Evolutionary conservation across 768 basidiomycete genomes (phyloP), one percentile per base, ranked within the genome.

Genomic region (Neoboletus magnificus): DNA sequence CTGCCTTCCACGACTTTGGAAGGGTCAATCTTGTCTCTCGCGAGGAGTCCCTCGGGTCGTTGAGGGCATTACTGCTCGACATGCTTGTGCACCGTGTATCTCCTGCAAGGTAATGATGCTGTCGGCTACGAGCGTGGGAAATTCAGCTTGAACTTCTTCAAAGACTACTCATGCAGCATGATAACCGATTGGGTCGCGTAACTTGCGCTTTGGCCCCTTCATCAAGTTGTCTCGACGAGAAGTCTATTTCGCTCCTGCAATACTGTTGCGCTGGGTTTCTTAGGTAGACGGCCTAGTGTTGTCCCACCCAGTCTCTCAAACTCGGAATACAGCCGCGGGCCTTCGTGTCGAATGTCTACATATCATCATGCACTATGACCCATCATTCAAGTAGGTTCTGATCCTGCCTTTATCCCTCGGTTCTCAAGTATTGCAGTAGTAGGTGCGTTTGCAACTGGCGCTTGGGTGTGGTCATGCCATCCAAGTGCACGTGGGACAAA

Each of bases 1-100:
- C 86, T 57, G 72, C 71, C 48, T 75, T 75, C 89, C 90, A 92
- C 16, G 79, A 78, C 54, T 77, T 79, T 0, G 90, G 90, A n/a
- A 85, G 71, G 1, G 76, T 72, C 59, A 85, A 71, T 37, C 76
- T 74, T 0, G 73, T 74, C 66, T 89, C 89, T 10, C 83, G 78
- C 12, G 84, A 78, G 29, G 81, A 58, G 61, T 91, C 84, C 54
- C 88, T 77, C 15, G 88, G 86, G 69, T 91, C 87, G 55, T 81
- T 81, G 45, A 58, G 44, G 12, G 15, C 32, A 50, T 52, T 65
- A 43, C 12, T 63, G 46, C 48, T 65, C 40, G 66, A 65, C 71
- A 77, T 82, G 59, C 59, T 58, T 35, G 56, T 47, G 23, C 52
- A 9, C 7, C 47, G 47, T 57, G 52, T 43, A 3, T 33, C 12